Evolutionary conservation across 2,329 filamentous ascomycete genomes (phyloP), one percentile per base, ranked within the genome.

Genomic region (Scedosporium apiospermum): DNA sequence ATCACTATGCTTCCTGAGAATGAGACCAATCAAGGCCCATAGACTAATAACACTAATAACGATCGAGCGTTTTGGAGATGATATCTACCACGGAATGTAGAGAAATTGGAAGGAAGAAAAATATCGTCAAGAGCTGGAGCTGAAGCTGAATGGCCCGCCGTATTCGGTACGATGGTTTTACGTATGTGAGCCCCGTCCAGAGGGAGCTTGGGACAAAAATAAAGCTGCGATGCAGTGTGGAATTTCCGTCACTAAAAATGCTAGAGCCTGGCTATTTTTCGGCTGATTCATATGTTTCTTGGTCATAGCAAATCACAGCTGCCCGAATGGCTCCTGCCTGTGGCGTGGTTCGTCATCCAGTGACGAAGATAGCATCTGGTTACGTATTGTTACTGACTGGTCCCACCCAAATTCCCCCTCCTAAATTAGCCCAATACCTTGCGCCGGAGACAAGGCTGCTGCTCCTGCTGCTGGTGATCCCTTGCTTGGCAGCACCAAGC

Each of bases 351-450:
- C 60, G 60, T 61, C 60, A 61, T 61, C 60, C 60, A 61, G 27
- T 61, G 60, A 61, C 60, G 60, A 61, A 57, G 30, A 38, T 42
- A 38, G 23, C n/a, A 23, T 57, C 42, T 9, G 41, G 60, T 61
- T 61, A 61, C 60, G 60, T 61, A 61, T 57, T 61, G 53, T 57
- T 34, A 18, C 60, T 61, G 60, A 55, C 26, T 27, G 49, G 51
- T 49, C 9, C 44, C 44, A 21, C 44, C 44, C 34, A 6, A 38
- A 38, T 38, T 38, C 44, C 44, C 44, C 44, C 44, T 49, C 18
- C 44, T 21, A 49, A 21, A 18, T n/a, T 21, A 18, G 51, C 12
- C 23, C 18, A 55, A 55, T 12, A 14, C n/a, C 7, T 23, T 55
- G 51, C 51, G 51, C 51, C 51, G 51, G 51, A 55, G 51, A 23